These are phyloP conservation scores for Xylaria sp. DNA, from an alignment of 2,329 filamentous ascomycete genomes.

Conservation along the genomic window DNA sequence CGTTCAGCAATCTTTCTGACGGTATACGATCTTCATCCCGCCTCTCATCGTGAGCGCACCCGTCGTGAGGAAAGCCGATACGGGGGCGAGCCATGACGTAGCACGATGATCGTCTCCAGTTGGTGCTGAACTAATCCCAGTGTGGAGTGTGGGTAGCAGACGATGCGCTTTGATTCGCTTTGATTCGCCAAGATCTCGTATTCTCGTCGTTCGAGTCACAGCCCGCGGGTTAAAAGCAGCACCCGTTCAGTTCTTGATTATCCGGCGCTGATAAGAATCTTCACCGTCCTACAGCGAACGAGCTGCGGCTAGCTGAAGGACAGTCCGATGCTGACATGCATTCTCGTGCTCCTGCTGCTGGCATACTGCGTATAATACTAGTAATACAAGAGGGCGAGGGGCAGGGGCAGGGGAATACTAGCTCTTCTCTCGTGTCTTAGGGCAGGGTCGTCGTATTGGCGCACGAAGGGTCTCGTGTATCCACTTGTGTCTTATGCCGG, in stretches of 20 bases:
- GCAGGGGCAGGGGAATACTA: not conserved
- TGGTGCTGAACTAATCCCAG: constrained; percentile 24
- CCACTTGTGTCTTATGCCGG: constrained; percentile 7
- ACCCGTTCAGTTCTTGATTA: constrained; percentile 1
- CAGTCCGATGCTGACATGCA: constrained; percentile 2
- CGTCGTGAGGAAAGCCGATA: constrained; percentile 23
- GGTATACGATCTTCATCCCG: constrained; percentile 8
- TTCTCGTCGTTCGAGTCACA: constrained; percentile 28
- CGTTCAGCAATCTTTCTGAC: constrained; percentile 8
- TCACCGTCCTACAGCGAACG: not conserved
- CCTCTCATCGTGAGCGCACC: constrained; percentile 31
- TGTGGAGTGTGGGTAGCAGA: constrained; percentile 10
- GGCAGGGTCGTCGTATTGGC: constrained; percentile 3
- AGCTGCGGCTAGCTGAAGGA: not conserved
- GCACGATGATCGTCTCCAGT: constrained; percentile 32
- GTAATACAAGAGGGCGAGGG: not conserved
- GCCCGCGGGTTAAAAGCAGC: constrained; percentile 1
- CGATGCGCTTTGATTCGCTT: constrained; percentile 13
- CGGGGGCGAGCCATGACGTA: constrained; percentile 41
- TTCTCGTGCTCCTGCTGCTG: not conserved
- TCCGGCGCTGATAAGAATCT: not conserved
- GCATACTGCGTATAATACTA: not conserved
- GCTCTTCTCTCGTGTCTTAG: not conserved
- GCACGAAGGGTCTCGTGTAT: constrained; percentile 5
- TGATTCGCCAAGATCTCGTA: constrained; percentile 47